A percentile compares a stretch with the other conserved stretches of the same genome.
phyloP scores from a whole-genome alignment of 805 yeast genomes.

The Cyberlindnera nakhonratchasimensis region DNA sequence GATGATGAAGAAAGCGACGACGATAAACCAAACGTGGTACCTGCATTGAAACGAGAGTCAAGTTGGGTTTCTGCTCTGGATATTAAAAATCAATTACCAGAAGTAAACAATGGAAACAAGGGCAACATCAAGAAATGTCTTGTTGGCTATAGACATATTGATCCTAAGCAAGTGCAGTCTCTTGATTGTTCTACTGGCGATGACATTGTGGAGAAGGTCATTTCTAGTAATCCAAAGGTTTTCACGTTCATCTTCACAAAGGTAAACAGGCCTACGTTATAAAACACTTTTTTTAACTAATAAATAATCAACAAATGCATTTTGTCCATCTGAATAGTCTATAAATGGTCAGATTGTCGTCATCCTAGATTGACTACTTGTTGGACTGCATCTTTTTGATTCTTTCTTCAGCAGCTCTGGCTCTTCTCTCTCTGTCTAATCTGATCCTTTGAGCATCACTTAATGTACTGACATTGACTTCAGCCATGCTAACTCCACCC shows the following conservation, averaged over 20 bases:
- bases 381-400: conserved; percentile 34
- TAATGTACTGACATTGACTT: conserved; percentile 54
- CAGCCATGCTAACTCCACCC: conserved; percentile 29
- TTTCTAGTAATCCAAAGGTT: conserved; percentile 25
- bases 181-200: conserved; percentile 29
- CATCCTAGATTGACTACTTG: too few species aligned
- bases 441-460: conserved; percentile 70
- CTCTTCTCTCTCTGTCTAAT: conserved; percentile 90
- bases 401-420: conserved; percentile 94
- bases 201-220: conserved; percentile 31
- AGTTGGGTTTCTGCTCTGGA: conserved; percentile 26
- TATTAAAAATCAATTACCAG: conserved; percentile 10
- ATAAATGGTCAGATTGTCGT: too few species aligned
- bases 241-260: conserved; percentile 42
- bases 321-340: too few species aligned
- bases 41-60: conserved; percentile 8
- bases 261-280: conserved; percentile 29
- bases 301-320: too few species aligned
- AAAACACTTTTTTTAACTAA: background rate
- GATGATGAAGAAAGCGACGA: conserved; percentile 25
- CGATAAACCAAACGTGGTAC: conserved; percentile 10
- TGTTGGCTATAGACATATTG: conserved; percentile 58
- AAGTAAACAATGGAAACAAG: conserved; percentile 28
- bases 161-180: conserved; percentile 36
- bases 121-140: conserved; percentile 55